Evolutionary conservation across 164 flowering plant species (phyloP).

Genomic region (Liriodendron chinense): DNA sequence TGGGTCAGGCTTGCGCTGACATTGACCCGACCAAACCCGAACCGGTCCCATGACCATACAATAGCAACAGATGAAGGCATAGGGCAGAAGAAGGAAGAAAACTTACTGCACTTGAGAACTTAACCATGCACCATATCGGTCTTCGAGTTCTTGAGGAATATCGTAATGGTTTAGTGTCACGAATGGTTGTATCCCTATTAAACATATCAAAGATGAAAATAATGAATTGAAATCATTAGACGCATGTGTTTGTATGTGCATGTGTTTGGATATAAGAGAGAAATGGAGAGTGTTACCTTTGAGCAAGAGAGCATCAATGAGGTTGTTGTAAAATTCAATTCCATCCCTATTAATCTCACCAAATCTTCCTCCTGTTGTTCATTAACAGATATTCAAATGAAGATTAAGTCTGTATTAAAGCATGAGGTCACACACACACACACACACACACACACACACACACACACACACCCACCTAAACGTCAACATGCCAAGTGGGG

Average conservation of each 20-base stretch:
- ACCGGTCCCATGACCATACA: not conserved
- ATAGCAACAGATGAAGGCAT: no score
- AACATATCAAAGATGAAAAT: not conserved
- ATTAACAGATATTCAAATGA: no score
- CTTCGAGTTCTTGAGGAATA: slow-evolving; percentile 18
- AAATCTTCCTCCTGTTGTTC: slow-evolving; percentile 18
- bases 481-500: no score
- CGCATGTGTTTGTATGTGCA: no score
- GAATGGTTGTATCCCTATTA: slow-evolving; percentile 12
- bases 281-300: not conserved
- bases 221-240: no score
- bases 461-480: no score
- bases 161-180: slow-evolving; percentile 16
- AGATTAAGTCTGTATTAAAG: not conserved
- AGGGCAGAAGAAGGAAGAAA: not conserved
- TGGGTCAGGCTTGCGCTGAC: not conserved
- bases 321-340: slow-evolving; percentile 39
- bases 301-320: slow-evolving; percentile 14
- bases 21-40: not conserved
- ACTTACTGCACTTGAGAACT: slow-evolving; percentile 7
- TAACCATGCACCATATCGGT: slow-evolving; percentile 16
- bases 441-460: no score
- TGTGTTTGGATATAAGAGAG: no score
- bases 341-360: slow-evolving; percentile 46
- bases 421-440: no score